Evolutionary conservation across 768 basidiomycete species (phyloP), one percentile per base, ranked within the genome.

Genomic region (Panellus pusillus): DNA sequence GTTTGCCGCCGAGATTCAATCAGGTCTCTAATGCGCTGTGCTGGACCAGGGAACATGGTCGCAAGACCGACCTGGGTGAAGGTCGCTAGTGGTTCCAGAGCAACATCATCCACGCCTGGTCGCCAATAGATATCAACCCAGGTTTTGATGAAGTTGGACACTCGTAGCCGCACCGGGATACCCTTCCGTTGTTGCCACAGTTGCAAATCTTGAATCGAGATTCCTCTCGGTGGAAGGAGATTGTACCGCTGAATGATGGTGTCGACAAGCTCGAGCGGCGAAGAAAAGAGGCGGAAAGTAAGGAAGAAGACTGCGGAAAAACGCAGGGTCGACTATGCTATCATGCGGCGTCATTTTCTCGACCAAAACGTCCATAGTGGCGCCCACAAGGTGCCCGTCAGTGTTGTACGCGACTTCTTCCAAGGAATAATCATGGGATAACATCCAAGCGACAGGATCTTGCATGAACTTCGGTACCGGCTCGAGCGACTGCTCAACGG

Each of bases 311-410:
- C 88, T 5, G 87, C 82, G 13, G 87, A 81, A 68, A n/a, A 98
- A 95, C 0, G 86, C 83, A 15, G 89, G 77, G 64, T 98, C 95
- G 50, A 93, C 92, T 40, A 94, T 81, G 53, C 85, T 86, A 65
- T 93, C 93, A 65, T 97, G 92, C 5, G 95, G 93, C 17, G 96
- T 96, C 87, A 98, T 89, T 73, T 93, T 94, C 73, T 96, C 94
- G n/a, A 98, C 88, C 39, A 99, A 76, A 1, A 87, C 94, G 15
- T 79, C 79, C 56, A 99, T 75, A 4, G 93, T 93, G 2, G 93
- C 97, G 19, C 93, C 95, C 9, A 94, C 89, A 17, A 98, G 83
- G 58, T 84, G 82, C 2, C 94, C 95, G 12, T 98, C 94, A 41
- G 79, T 79, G 67, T 95, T 97, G 75, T 93, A 94, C 4, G 88